Evolutionary conservation across 306 rosid species (phyloP), one percentile per base, ranked within the genome.

Genomic region (Cotoneaster glaucophyllus): DNA sequence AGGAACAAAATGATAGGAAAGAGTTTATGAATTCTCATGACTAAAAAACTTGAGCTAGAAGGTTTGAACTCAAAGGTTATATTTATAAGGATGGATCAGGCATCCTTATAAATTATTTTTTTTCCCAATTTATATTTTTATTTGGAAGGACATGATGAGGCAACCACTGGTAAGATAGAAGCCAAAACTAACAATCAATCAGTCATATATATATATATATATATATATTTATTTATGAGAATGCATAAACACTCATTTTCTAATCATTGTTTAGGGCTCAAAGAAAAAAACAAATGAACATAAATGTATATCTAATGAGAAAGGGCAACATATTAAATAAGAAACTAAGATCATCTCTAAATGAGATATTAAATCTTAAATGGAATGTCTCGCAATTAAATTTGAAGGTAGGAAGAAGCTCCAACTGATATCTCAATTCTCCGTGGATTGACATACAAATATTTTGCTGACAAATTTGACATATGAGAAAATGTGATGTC

Each of bases 11-110:
- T 32, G 39, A 24, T 41, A 22, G 54, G 24, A 31, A 82, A 52
- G 59, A 77, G 67, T 69, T 80, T 87, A 39, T 63, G 82, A 74
- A 78, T 66, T 74, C 72, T 78, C 91, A 87, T 87, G 80, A 74
- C 85, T 83, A 25, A 84, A 79, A 75, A 34, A 22, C 18, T 10
- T 11, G 41, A 43, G 74, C 7, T 67, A 75, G 74, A 24, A 76
- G 74, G 56, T 56, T 76, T 56, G 28, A 25, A 59, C 44, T 76
- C 28, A 17, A 17, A 4, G 57, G 21, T 28, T 18, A 39, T 37
- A 37, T 67, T 54, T 76, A 76, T 67, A 67, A 56, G 56, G 66
- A 66, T 43, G 59, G n/a, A 44, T 28, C 8, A n/a, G 17, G 31
- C 75, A 54, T 41, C 15, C 37, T 18, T 37, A 4, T 54, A 24